Evolutionary conservation across 2,329 filamentous ascomycete species (phyloP).

Genomic region (Passalora sequoiae): DNA sequence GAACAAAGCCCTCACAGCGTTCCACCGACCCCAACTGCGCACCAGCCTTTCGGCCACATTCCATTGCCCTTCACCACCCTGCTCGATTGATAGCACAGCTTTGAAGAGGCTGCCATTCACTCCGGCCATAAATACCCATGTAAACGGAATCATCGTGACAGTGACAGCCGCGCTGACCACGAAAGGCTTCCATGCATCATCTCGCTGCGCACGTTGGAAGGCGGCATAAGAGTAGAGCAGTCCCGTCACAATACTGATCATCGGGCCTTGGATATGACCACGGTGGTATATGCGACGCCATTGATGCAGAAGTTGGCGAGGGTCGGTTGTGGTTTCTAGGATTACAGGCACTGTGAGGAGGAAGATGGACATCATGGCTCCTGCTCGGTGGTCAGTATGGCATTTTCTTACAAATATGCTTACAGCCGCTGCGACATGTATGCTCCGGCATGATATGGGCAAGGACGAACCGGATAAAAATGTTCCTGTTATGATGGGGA

Average conservation of each 20-base stretch:
- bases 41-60: conserved; percentile 6
- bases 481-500: background rate
- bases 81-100: conserved; percentile 2
- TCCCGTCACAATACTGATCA: conserved; percentile 7
- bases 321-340: conserved; percentile 1
- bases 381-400: background rate
- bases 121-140: conserved; percentile 9
- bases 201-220: background rate
- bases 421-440: no score
- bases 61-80: conserved; percentile 20
- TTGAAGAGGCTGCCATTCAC: conserved; percentile 4
- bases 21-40: conserved; percentile 2
- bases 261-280: conserved; percentile 4
- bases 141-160: conserved; percentile 11
- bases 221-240: background rate
- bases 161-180: background rate
- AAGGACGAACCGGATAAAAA: background rate
- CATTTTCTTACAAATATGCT: background rate
- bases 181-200: conserved; percentile 1
- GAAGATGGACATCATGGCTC: conserved; percentile 9
- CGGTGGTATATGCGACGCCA: conserved; percentile 7
- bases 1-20: conserved; percentile 7
- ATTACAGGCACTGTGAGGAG: conserved; percentile 6
- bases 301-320: conserved; percentile 5
- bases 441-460: background rate